phyloP scores from a whole-genome alignment of 306 rosid genomes.

The Trifolium pratense region DNA sequence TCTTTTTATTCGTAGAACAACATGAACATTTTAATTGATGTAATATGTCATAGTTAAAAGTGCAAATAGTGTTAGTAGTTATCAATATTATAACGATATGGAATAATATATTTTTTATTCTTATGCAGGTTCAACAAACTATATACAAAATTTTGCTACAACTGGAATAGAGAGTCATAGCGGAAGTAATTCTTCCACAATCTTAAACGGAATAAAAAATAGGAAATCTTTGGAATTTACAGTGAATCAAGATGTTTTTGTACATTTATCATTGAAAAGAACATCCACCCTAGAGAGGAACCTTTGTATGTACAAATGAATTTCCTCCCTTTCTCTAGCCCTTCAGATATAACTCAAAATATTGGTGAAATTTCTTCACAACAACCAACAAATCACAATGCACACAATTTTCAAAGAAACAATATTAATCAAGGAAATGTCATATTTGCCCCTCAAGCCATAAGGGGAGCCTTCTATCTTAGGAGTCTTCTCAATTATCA shows the following conservation, averaged over 20 bases:
- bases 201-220: no score
- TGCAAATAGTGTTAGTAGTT: neutral
- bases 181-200: neutral
- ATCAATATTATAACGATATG: no score
- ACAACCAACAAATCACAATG: neutral
- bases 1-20: no score
- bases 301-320: neutral
- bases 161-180: no score
- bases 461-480: neutral
- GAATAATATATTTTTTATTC: no score
- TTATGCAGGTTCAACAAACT: neutral
- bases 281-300: neutral
- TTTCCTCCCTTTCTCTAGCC: no score
- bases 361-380: no score
- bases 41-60: no score
- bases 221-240: no score
- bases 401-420: neutral
- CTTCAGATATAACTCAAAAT: no score
- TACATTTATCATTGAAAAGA: neutral
- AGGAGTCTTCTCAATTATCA: neutral
- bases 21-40: no score
- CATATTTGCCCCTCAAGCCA: neutral
- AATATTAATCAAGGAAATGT: neutral
- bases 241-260: neutral
- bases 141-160: neutral